These are phyloP conservation scores for Penicillium egyptiacum DNA, from an alignment of 495 filamentous ascomycete genomes.

Conservation along the genomic window DNA sequence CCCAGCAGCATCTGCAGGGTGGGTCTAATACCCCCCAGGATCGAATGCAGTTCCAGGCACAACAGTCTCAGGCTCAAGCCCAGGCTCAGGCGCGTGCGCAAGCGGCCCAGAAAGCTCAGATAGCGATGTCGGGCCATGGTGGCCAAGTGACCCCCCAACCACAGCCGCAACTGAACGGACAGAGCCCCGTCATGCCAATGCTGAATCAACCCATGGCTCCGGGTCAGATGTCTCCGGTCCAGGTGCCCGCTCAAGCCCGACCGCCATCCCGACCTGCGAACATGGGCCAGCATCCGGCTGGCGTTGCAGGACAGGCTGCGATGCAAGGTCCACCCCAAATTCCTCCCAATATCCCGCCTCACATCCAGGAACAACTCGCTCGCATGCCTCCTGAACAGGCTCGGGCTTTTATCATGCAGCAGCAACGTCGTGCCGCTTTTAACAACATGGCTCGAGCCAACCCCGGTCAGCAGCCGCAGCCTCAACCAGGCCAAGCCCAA, in stretches of 20 bases:
- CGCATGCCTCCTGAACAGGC: slow-evolving; percentile 40
- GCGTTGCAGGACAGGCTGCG: slow-evolving; percentile 31
- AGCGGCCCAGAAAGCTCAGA: slow-evolving; percentile 51
- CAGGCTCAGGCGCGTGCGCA: slow-evolving; percentile 46
- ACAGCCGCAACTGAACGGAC: slow-evolving; percentile 46
- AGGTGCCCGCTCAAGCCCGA: slow-evolving; percentile 38
- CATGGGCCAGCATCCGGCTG: slow-evolving; percentile 34
- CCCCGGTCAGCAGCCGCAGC: slow-evolving; percentile 32
- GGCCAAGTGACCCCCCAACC: slow-evolving; percentile 37
- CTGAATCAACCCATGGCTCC: slow-evolving; percentile 58
- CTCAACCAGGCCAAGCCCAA: slow-evolving; percentile 40
- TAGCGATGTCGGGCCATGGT: slow-evolving; percentile 43
- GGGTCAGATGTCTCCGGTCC: slow-evolving; percentile 46
- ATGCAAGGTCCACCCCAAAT: slow-evolving; percentile 41
- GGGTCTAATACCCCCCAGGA: slow-evolving; percentile 42
- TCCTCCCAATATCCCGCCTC: slow-evolving; percentile 36
- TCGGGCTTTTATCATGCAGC: slow-evolving; percentile 35
- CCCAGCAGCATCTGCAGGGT: slow-evolving; percentile 42
- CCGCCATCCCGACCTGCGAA: slow-evolving; percentile 40
- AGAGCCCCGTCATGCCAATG: slow-evolving; percentile 58
- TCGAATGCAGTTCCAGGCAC: slow-evolving; percentile 38
- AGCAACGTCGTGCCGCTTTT: slow-evolving; percentile 35
- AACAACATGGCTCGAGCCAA: slow-evolving; percentile 32
- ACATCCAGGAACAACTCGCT: slow-evolving; percentile 37
- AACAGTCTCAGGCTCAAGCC: slow-evolving; percentile 30